A percentile compares a stretch with the other conserved stretches of the same genome.
Conservation (phyloP, 257 asterid species). For the Solanum gandarillasii region DNA sequence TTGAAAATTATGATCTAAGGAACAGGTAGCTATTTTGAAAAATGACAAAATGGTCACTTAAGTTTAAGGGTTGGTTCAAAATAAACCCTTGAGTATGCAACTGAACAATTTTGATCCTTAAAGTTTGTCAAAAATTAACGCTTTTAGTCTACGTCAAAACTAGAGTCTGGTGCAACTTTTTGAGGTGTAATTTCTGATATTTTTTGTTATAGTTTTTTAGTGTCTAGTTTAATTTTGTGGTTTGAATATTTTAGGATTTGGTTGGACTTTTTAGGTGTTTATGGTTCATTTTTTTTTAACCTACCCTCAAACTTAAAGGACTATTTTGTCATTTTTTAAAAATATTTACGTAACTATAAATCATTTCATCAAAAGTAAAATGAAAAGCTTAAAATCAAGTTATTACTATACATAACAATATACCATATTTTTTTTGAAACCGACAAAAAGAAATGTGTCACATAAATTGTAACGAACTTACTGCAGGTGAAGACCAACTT, state of each 20-base stretch:
- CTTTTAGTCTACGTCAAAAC: not conserved
- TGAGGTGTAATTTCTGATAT: not conserved
- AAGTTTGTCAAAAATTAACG: not conserved
- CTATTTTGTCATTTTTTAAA: not conserved
- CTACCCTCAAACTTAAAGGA: not conserved
- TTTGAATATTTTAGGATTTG: not conserved
- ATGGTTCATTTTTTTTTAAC: not conserved
- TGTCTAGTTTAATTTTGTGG: not conserved
- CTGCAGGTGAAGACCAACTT: constrained; percentile 97
- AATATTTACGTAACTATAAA: not conserved
- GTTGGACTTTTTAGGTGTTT: not conserved
- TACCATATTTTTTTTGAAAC: rapidly evolving
- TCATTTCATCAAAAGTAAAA: not conserved
- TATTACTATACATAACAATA: not conserved
- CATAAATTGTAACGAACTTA: constrained; percentile 21
- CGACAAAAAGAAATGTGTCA: not conserved
- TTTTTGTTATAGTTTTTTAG: not conserved
- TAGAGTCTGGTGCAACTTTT: no score
- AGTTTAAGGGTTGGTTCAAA: not conserved
- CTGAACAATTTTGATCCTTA: not conserved
- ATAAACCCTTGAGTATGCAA: not conserved
- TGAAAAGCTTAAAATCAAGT: not conserved
- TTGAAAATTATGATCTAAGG: not conserved
- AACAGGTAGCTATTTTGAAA: not conserved
- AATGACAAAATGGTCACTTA: not conserved